Evolutionary conservation across 2,329 filamentous ascomycete species (phyloP).

Genomic region (Curvularia eragrostidis): DNA sequence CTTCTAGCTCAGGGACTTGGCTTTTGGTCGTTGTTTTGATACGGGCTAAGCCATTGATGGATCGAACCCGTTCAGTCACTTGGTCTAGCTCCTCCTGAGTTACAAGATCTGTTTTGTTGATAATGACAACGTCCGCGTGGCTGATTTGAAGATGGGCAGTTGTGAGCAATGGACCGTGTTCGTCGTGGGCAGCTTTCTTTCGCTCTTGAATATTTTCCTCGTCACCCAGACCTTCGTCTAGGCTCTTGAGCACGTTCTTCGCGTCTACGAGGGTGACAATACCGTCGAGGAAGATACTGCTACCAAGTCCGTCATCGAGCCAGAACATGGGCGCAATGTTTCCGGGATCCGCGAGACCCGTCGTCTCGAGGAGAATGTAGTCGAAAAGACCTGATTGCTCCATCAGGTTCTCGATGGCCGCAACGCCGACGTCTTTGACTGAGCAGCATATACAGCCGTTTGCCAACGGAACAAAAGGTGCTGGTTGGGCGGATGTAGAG

Average conservation of each 20-base stretch:
- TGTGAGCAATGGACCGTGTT: constrained; percentile 75
- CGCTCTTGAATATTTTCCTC: constrained; percentile 57
- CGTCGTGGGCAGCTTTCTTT: constrained; percentile 53
- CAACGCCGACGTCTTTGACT: constrained; percentile 94
- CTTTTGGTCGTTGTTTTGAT: constrained; percentile 83
- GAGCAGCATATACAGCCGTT: constrained; percentile 99
- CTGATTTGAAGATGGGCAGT: constrained; percentile 96
- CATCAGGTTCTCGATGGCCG: constrained; percentile 95
- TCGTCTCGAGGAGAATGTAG: constrained; percentile 97
- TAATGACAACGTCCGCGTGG: constrained; percentile 90
- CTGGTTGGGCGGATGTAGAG: constrained; percentile 37
- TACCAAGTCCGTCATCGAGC: constrained; percentile 94
- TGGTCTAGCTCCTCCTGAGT: constrained; percentile 69
- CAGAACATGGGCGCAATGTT: constrained; percentile 97
- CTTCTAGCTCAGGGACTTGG: constrained; percentile 80
- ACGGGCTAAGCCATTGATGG: constrained; percentile 89
- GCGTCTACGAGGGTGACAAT: constrained; percentile 96
- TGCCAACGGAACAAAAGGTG: constrained; percentile 83
- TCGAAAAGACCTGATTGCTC: constrained; percentile 92
- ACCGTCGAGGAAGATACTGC: constrained; percentile 94
- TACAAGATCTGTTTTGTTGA: constrained; percentile 94
- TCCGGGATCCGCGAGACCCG: constrained; percentile 91
- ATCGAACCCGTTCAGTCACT: constrained; percentile 74
- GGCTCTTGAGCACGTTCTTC: constrained; percentile 82
- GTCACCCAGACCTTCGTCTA: constrained; percentile 69